Base-by-base conservation (phyloP, 345 rosid species). In the Pistacia integerrima region DNA sequence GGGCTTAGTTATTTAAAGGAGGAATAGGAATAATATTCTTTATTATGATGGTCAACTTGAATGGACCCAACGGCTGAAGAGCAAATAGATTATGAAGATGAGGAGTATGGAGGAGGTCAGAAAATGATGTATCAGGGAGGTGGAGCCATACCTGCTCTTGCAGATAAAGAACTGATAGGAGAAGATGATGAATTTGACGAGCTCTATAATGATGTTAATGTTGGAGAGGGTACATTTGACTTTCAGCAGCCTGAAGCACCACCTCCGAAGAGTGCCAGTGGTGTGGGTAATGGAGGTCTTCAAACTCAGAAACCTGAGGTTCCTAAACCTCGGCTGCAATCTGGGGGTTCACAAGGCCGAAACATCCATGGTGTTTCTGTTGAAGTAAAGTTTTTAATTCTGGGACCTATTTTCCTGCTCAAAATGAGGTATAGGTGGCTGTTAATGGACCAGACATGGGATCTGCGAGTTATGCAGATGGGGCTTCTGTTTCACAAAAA, bases 111-210 rank as follows among this genome's bases (percentile, higher is more conserved):
- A 75, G 88, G 87, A 66, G 80, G 72, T 69, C 89, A 83, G 70
- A 90, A 90, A 90, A 76, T 81, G 75, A 86, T 81, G 61, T 88
- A 85, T 82, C 97, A 91, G 70, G 93, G 92, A 64, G 83, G 88
- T 68, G 97, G 92, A 71, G 87, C 97, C 48, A 93, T 93, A 65
- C 92, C 97, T 82, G 96, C 97, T 51, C 82, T 93, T 74, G 92
- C 89, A 4, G 97, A 93, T 81, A 96, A 87, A 80, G 97, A 91
- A 71, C 61, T 89, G 57, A 84, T 92, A 78, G 95, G 89, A 58
- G 92, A 88, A 78, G 97, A 92, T 78, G 97, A 92, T 77, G 97
- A 92, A 69, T 93, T 87, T 63, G 97, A 91, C 78, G 97, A 93
- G 84, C 91, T 93, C 17, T 92, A 92, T 68, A 92, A 92, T 69